Evolutionary conservation across 768 basidiomycete genomes (phyloP).

Genomic region (Hygrocybe coccinea): DNA sequence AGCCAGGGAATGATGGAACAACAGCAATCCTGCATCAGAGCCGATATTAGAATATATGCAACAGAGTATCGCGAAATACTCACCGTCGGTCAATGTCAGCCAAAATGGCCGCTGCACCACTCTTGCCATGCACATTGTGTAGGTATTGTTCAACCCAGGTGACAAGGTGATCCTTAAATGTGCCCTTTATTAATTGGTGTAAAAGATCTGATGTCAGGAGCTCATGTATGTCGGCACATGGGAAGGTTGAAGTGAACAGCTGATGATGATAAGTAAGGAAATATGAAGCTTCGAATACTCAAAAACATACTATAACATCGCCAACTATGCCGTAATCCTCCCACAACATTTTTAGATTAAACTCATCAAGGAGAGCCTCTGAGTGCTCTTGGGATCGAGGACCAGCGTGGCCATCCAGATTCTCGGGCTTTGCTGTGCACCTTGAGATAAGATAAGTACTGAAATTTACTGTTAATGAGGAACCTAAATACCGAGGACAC

Average conservation of each 20-base stretch:
- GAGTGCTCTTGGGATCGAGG: constrained; percentile 18
- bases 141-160: constrained; percentile 30
- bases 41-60: not conserved
- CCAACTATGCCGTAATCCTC: constrained; percentile 29
- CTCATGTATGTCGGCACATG: constrained; percentile 32
- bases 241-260: constrained; percentile 20
- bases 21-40: not conserved
- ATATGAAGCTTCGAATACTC: not conserved
- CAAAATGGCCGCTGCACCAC: constrained; percentile 20
- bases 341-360: constrained; percentile 23
- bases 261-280: not conserved
- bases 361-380: constrained; percentile 14
- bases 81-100: constrained; percentile 26
- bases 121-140: constrained; percentile 9
- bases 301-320: constrained; percentile 27
- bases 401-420: constrained; percentile 23
- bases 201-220: constrained; percentile 29
- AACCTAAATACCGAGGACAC: constrained; percentile 20
- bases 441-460: constrained; percentile 11
- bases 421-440: constrained; percentile 18
- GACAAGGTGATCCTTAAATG: constrained; percentile 38
- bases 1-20: no score
- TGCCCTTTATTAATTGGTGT: constrained; percentile 35
- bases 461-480: not conserved
- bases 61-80: not conserved